A percentile compares a stretch with the other conserved stretches of the same genome.
phyloP scores from a whole-genome alignment of 768 basidiomycete species.

The Russula lepida region DNA sequence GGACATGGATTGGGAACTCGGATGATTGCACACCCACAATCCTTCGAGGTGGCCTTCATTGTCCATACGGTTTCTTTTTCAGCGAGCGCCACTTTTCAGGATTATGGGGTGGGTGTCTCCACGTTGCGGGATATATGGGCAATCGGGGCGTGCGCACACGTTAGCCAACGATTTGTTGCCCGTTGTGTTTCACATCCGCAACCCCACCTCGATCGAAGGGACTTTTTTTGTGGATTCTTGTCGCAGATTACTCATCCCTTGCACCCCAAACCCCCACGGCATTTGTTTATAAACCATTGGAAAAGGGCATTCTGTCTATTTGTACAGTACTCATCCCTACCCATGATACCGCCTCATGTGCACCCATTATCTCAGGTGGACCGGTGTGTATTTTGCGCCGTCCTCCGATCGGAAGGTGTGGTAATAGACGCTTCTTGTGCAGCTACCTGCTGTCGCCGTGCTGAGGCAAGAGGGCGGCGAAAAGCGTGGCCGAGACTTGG shows the following conservation, averaged over 20 bases:
- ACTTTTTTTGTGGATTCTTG: not conserved
- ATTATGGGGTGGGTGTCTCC: not conserved
- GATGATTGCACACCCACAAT: not conserved
- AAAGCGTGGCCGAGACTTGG: not conserved
- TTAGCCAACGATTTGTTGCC: not conserved
- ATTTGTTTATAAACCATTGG: not conserved
- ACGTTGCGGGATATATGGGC: not conserved
- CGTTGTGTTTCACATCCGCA: not conserved
- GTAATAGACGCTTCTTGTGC: not conserved
- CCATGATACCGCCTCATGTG: not conserved
- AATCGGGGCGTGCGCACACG: not conserved
- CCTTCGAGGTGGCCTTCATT: not conserved
- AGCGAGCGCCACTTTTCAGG: not conserved
- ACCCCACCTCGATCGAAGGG: not conserved
- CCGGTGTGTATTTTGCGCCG: not conserved
- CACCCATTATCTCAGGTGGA: not conserved
- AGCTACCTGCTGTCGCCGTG: not conserved
- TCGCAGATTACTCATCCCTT: not conserved
- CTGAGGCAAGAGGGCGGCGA: not conserved
- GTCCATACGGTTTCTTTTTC: not conserved
- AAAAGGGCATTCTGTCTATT: not conserved
- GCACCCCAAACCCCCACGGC: not conserved
- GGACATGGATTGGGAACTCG: not conserved
- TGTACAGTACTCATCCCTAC: not conserved
- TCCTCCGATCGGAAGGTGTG: not conserved